Conservation (phyloP, 345 rosid species). For the Brassica carinata region DNA sequence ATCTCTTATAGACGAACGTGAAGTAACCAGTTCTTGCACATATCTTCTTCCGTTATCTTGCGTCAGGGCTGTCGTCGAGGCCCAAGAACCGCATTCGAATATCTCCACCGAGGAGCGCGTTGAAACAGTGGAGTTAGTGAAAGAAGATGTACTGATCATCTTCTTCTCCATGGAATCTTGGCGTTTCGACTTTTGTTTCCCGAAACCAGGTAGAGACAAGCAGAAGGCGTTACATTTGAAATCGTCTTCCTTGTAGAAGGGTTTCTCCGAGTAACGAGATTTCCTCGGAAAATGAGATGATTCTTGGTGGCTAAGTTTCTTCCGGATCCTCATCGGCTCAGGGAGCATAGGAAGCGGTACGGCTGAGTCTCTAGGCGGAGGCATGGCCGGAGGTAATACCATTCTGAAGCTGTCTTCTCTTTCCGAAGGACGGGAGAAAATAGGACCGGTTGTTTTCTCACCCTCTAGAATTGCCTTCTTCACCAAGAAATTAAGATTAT, state of each 20-base stretch:
- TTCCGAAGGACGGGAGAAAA: conserved; percentile 23
- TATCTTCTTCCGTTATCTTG: conserved; percentile 53
- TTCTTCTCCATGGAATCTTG: conserved; percentile 39
- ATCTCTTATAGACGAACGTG: conserved; percentile 24
- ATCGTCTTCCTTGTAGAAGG: conserved; percentile 41
- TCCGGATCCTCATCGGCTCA: conserved; percentile 32
- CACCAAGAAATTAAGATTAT: conserved; percentile 29
- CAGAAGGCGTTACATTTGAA: conserved; percentile 78
- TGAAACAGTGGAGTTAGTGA: conserved; percentile 46
- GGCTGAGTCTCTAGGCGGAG: conserved; percentile 37
- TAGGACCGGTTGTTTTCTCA: conserved; percentile 19
- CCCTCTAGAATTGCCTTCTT: conserved; percentile 25
- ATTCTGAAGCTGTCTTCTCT: conserved; percentile 50
- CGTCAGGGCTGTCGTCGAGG: conserved; percentile 53
- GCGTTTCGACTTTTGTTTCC: conserved; percentile 52
- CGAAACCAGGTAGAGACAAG: conserved; percentile 71
- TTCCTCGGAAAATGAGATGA: conserved; percentile 1
- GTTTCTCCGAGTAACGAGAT: neutral
- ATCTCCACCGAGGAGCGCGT: conserved; percentile 75
- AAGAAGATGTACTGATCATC: conserved; percentile 37
- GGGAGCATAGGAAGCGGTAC: conserved; percentile 44
- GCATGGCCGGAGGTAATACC: conserved; percentile 46
- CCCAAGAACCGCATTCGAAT: conserved; percentile 94
- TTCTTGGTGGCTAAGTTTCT: conserved; percentile 46
- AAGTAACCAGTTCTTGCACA: conserved; percentile 56